Evolutionary conservation across 2,329 filamentous ascomycete genomes (phyloP).

Genomic region (Geosmithia flava): DNA sequence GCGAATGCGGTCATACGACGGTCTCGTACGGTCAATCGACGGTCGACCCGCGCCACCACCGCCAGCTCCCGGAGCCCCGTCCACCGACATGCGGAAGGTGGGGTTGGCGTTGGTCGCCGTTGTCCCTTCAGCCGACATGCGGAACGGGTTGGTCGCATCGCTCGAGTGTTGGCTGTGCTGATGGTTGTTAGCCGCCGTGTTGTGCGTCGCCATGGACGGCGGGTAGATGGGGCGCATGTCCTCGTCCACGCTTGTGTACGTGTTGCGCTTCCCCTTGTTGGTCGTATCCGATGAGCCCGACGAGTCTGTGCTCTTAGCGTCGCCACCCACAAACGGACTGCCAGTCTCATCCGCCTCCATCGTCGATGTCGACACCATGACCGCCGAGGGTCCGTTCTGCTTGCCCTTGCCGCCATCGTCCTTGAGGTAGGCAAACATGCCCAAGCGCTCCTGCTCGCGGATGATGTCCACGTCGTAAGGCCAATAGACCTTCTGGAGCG

Average conservation of each 20-base stretch:
- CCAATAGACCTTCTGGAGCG: conserved; percentile 85
- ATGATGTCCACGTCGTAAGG: conserved; percentile 92
- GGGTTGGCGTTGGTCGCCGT: conserved; percentile 52
- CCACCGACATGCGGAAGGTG: conserved; percentile 44
- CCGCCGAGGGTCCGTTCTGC: conserved; percentile 9
- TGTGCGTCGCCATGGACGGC: conserved; percentile 70
- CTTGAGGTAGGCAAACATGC: conserved; percentile 64
- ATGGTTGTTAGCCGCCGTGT: conserved; percentile 56
- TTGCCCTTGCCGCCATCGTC: not conserved
- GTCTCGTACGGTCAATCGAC: conserved; percentile 57
- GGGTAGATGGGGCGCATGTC: conserved; percentile 89
- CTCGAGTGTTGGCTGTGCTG: conserved; percentile 82
- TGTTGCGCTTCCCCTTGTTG: conserved; percentile 42
- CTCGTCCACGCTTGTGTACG: conserved; percentile 62
- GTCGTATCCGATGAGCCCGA: conserved; percentile 48
- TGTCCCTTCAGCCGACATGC: conserved; percentile 49
- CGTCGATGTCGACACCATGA: conserved; percentile 23
- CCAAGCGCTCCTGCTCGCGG: conserved; percentile 77
- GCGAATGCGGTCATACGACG: conserved; percentile 79
- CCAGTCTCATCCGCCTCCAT: conserved; percentile 9
- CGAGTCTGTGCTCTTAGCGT: conserved; percentile 1
- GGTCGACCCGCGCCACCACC: conserved; percentile 25
- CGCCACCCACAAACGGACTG: conserved; percentile 5
- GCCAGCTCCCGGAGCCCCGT: conserved; percentile 18
- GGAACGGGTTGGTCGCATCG: conserved; percentile 57